Evolutionary conservation across 345 rosid species (phyloP), one percentile per base, ranked within the genome.

Genomic region (Xanthoceras sorbifolium): DNA sequence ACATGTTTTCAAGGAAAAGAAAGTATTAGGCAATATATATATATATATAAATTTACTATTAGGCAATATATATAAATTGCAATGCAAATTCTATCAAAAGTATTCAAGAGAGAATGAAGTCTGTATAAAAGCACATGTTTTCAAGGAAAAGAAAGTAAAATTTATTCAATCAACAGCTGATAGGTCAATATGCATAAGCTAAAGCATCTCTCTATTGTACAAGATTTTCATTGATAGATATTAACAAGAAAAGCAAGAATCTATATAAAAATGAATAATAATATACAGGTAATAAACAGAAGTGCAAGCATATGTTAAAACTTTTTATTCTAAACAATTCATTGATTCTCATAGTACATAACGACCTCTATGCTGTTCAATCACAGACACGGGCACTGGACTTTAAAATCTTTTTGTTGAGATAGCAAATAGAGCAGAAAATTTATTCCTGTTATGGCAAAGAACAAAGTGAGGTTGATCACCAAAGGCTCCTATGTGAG

Each of bases 401-500:
- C 64, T 6, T 62, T n/a, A n/a, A n/a, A n/a, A n/a, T n/a, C n/a
- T n/a, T n/a, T n/a, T n/a, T n/a, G n/a, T n/a, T n/a, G n/a, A n/a
- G n/a, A n/a, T n/a, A n/a, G 14, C 54, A 48, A 68, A 67, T n/a
- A 73, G 8, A 72, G 25, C 3, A 15, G 29, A 55, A 7, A 18
- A 26, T 8, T 4, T 40, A 5, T 34, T 38, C 64, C n/a, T 48
- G 46, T 34, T 28, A 79, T 74, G 83, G 83, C 66, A 26, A 79
- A 54, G 75, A 59, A 77, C 62, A 66, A 28, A 44, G 76, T 78
- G 75, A 78, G 28, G 69, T 66, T 80, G 76, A 73, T 63, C 23
- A 40, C 44, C n/a, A 61, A 78, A 55, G 84, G 80, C 44, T 69
- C 69, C 14, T 75, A 75, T 69, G 84, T 75, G 73, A 80, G 84